Evolutionary conservation across 73 alveolate species (phyloP).

Genomic region (Paramecium caudatum): DNA sequence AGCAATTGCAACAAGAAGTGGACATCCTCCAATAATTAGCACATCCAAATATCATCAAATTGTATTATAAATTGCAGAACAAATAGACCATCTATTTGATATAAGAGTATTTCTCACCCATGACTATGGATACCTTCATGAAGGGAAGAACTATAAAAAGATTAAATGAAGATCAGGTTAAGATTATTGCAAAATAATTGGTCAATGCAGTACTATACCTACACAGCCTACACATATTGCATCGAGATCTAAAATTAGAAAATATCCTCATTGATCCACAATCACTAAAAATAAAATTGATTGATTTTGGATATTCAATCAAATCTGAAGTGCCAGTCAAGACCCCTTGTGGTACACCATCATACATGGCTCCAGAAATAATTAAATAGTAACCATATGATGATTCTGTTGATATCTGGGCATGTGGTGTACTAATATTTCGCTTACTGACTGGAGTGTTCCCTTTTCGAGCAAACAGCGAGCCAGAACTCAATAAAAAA

Average conservation of each 20-base stretch:
- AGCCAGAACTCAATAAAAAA: slow-evolving; percentile 70
- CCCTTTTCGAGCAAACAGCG: slow-evolving; percentile 54
- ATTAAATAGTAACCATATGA: neutral
- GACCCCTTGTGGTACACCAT: slow-evolving; percentile 82
- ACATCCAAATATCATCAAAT: slow-evolving; percentile 70
- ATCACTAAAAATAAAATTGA: slow-evolving; percentile 79
- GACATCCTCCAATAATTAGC: slow-evolving; percentile 47
- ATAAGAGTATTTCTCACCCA: slow-evolving; percentile 80
- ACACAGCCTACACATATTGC: slow-evolving; percentile 80
- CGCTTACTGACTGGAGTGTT: neutral
- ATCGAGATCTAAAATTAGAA: slow-evolving; percentile 88
- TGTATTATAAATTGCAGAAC: slow-evolving; percentile 58
- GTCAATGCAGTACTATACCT: slow-evolving; percentile 79
- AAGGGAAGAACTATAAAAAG: slow-evolving; percentile 73
- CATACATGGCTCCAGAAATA: slow-evolving; percentile 2
- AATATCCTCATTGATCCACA: slow-evolving; percentile 80
- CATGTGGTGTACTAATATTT: slow-evolving; percentile 14
- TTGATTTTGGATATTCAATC: slow-evolving; percentile 88
- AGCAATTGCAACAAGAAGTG: slow-evolving; percentile 56
- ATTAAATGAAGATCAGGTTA: slow-evolving; percentile 82
- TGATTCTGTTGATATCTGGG: slow-evolving; percentile 4
- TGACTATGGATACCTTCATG: slow-evolving; percentile 70
- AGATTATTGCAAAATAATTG: slow-evolving; percentile 81
- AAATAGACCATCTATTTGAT: slow-evolving; percentile 72
- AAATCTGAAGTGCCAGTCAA: slow-evolving; percentile 60